Evolutionary conservation across 257 asterid species (phyloP).

Genomic region (Apocynum venetum): DNA sequence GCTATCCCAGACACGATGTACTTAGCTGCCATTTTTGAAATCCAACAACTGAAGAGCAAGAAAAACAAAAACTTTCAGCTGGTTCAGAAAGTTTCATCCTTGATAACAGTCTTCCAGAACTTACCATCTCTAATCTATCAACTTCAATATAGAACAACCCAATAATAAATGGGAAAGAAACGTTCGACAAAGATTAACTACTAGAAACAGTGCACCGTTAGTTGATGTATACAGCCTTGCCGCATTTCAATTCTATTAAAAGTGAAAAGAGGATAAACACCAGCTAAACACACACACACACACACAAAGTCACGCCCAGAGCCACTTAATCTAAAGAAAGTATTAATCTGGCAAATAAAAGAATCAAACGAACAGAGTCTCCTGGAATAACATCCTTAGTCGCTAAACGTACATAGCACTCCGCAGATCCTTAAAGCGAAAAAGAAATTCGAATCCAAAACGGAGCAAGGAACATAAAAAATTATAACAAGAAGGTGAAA

Average conservation of each 20-base stretch:
- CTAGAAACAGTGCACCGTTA: background rate
- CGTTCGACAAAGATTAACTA: background rate
- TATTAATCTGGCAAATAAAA: background rate
- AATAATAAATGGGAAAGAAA: background rate
- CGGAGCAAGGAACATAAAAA: background rate
- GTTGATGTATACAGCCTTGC: background rate
- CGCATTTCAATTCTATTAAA: background rate
- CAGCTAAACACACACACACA: background rate
- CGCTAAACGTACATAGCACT: background rate
- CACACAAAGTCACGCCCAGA: background rate
- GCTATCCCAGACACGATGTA: constrained; percentile 23
- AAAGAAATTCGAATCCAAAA: background rate
- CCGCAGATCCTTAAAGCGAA: background rate
- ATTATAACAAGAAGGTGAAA: background rate
- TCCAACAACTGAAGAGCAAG: constrained; percentile 12
- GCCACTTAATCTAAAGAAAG: background rate
- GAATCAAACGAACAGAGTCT: background rate
- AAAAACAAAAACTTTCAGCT: background rate
- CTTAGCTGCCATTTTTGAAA: constrained; percentile 30
- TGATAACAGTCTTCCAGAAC: background rate
- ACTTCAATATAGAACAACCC: background rate
- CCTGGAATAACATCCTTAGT: background rate
- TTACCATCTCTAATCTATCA: background rate
- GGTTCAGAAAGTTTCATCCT: background rate
- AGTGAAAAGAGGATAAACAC: background rate